Conservation (phyloP, 257 asterid genomes). For the Solanum ossicruentum region DNA sequence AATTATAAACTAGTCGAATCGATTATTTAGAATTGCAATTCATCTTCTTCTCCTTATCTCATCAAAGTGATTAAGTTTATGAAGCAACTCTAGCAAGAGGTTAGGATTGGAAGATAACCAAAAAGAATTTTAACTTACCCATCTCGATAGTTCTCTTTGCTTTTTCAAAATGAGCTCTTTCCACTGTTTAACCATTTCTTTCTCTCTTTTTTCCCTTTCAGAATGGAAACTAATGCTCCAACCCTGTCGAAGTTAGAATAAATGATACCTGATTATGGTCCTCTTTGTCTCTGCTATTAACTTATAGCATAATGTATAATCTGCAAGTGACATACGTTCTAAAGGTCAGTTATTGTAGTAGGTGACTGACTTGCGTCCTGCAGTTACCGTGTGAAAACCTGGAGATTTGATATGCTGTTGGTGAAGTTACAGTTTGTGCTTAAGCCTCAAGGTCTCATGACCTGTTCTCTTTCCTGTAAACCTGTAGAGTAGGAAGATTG, state of each 20-base stretch:
- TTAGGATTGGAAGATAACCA: background rate
- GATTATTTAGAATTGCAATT: background rate
- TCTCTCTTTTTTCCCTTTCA: background rate
- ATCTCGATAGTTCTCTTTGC: background rate
- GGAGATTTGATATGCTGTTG: background rate
- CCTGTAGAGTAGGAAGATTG: background rate
- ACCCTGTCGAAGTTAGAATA: background rate
- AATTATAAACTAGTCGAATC: background rate
- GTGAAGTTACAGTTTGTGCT: background rate
- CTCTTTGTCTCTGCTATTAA: background rate
- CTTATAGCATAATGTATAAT: background rate
- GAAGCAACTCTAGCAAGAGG: background rate
- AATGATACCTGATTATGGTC: background rate
- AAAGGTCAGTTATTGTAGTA: background rate
- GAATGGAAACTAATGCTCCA: background rate
- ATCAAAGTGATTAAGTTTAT: background rate
- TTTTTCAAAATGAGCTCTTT: background rate
- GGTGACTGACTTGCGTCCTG: constrained; percentile 20
- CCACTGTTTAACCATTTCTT: background rate
- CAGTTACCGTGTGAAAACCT: background rate
- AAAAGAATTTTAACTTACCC: background rate
- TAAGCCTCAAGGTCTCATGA: background rate
- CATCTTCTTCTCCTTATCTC: background rate
- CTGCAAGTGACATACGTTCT: constrained; percentile 9
- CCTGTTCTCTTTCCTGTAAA: background rate